Evolutionary conservation across 2,329 filamentous ascomycete species (phyloP).

Genomic region (Stromatinia cepivora): DNA sequence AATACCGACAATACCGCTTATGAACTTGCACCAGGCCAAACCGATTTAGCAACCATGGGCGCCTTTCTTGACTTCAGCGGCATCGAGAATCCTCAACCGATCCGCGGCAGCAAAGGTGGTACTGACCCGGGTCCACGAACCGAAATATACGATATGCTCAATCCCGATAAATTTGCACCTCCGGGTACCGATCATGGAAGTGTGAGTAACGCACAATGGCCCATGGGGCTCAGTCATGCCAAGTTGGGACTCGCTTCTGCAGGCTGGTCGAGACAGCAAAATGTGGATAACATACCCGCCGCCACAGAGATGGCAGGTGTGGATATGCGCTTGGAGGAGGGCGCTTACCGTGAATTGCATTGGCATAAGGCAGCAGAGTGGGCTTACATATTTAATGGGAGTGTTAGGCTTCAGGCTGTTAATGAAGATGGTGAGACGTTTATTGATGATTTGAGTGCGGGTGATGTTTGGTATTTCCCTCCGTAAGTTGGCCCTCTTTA

Average conservation of each 20-base stretch:
- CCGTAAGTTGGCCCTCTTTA: slow-evolving; percentile 46
- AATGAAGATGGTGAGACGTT: slow-evolving; percentile 76
- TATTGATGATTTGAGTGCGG: slow-evolving; percentile 73
- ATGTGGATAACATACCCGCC: slow-evolving; percentile 61
- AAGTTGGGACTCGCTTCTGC: slow-evolving; percentile 62
- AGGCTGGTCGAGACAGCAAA: slow-evolving; percentile 76
- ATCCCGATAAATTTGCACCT: slow-evolving; percentile 69
- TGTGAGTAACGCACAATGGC: slow-evolving; percentile 72
- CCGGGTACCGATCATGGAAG: slow-evolving; percentile 72
- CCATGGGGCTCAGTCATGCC: slow-evolving; percentile 41
- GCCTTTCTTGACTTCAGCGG: slow-evolving; percentile 55
- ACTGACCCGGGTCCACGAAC: slow-evolving; percentile 66
- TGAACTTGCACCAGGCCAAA: slow-evolving; percentile 52
- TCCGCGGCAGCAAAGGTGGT: slow-evolving; percentile 51
- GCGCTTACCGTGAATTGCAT: slow-evolving; percentile 74
- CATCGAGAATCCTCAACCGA: slow-evolving; percentile 54
- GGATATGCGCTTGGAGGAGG: slow-evolving; percentile 74
- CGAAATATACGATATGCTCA: slow-evolving; percentile 64
- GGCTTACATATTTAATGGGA: slow-evolving; percentile 72
- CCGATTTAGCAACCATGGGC: slow-evolving; percentile 51
- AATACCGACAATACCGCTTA: slow-evolving; percentile 43
- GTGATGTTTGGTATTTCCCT: slow-evolving; percentile 81
- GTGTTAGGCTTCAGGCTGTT: slow-evolving; percentile 69
- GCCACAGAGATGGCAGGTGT: slow-evolving; percentile 73
- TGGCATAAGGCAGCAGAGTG: slow-evolving; percentile 83